Percentiles rank a stretch among this genome's conserved stretches.
Evolutionary conservation across 78 protist species (phyloP).

Genomic region (Isochrysis galbana): DNA sequence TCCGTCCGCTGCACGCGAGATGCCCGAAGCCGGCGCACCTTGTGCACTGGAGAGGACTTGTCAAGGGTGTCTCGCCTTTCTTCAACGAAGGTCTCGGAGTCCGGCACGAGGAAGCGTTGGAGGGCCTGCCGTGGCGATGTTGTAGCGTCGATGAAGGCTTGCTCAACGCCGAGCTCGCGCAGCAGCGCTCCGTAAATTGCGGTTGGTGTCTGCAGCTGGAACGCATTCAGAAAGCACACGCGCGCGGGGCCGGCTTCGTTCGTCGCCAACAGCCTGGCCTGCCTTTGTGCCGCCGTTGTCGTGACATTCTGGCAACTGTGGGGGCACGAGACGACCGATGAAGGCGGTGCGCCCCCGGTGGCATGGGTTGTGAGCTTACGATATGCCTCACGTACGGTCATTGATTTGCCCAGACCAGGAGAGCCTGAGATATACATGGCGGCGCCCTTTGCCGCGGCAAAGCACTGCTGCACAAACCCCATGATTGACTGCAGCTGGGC

Average conservation of each 20-base stretch:
- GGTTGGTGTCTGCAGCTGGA: background rate
- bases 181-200: background rate
- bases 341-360: too few species aligned
- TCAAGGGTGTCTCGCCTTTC: too few species aligned
- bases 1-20: background rate
- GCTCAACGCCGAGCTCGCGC: background rate
- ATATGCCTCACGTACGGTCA: background rate
- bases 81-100: background rate
- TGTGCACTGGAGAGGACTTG: background rate
- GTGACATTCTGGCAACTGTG: too few species aligned
- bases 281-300: too few species aligned
- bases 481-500: background rate
- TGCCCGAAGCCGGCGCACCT: background rate
- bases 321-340: too few species aligned
- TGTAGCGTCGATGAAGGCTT: background rate
- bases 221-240: background rate
- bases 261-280: background rate
- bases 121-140: background rate
- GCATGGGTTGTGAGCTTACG: too few species aligned
- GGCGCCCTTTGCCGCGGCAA: background rate
- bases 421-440: background rate
- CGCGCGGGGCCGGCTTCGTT: background rate
- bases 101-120: background rate
- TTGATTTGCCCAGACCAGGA: background rate
- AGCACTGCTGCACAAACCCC: background rate